Evolutionary conservation across 495 filamentous ascomycete species (phyloP), one percentile per base, ranked within the genome.

Genomic region (Polyplosphaeria fusca): DNA sequence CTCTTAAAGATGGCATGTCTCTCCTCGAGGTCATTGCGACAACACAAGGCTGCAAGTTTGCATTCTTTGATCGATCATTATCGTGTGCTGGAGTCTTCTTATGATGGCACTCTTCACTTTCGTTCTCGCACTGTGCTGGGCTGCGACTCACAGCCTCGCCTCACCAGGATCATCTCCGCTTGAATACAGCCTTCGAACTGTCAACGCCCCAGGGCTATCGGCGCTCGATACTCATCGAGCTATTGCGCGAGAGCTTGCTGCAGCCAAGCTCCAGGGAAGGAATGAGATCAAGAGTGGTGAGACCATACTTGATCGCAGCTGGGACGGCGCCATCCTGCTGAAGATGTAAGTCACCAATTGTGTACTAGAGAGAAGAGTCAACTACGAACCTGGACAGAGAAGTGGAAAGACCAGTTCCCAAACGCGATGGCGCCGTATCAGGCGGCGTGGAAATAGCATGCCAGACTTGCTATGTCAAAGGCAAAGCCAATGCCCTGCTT

Each of bases 381-480:
- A n/a, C n/a, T n/a, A n/a, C 7, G 2, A 47, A 30, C 47, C 9
- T 11, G 37, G 11, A 51, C 5, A 12, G 25, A 18, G n/a, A 28
- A 41, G 5, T 24, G 14, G 23, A 43, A 3, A 1, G 16, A 42
- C n/a, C 49, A 25, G 23, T 13, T 19, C 20, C 5, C 38, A 11
- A 38, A 38, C 18, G 14, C 12, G 55, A 47, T 22, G 28, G 40
- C 11, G 22, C 28, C 4, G 19, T 52, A 22, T 28, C 23, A 28
- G 55, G 16, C 7, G 49, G 43, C 1, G 58, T 76, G 18, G 67
- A 75, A 55, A 74, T 81, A 40, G 69, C 64, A 11, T 80, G 78
- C 64, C 71, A 69, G 18, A 76, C 68, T 32, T 81, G 78, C 56
- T 82, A 81, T 54, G 63, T 79, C 55, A 77, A 76, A 38, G 78